phyloP scores from a whole-genome alignment of 2,329 filamentous ascomycete genomes.

The Fusarium penzigii region DNA sequence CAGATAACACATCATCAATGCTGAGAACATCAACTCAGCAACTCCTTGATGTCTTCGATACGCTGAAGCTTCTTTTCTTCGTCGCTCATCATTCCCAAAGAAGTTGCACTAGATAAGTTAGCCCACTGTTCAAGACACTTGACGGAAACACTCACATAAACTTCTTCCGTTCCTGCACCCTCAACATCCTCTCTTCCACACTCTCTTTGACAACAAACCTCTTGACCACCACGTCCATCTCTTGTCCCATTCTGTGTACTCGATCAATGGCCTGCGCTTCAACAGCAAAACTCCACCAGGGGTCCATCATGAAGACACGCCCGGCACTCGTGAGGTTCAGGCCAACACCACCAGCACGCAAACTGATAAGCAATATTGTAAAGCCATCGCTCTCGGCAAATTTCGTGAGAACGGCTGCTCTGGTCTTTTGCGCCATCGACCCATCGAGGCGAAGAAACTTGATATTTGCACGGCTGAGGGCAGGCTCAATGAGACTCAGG shows the following conservation, averaged over 20 bases:
- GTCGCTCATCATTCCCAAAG: slow-evolving; percentile 90
- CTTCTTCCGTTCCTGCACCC: slow-evolving; percentile 93
- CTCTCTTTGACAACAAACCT: slow-evolving; percentile 88
- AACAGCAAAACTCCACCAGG: slow-evolving; percentile 98
- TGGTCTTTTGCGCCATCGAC: slow-evolving; percentile 81
- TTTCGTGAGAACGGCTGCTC: slow-evolving; percentile 73
- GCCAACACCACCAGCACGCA: slow-evolving; percentile 90
- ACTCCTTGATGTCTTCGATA: slow-evolving; percentile 91
- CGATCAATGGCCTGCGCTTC: slow-evolving; percentile 98
- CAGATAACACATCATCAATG: neutral
- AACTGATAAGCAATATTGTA: slow-evolving; percentile 76
- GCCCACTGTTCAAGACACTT: slow-evolving; percentile 7
- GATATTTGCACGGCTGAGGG: slow-evolving; percentile 71
- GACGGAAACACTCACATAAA: slow-evolving; percentile 69
- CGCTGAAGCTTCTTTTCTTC: slow-evolving; percentile 88
- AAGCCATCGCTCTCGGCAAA: slow-evolving; percentile 66
- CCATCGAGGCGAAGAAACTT: slow-evolving; percentile 87
- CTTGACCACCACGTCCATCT: slow-evolving; percentile 79
- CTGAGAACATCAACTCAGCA: slow-evolving; percentile 61
- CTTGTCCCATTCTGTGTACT: slow-evolving; percentile 95
- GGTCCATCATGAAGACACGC: slow-evolving; percentile 98
- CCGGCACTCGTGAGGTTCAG: slow-evolving; percentile 89
- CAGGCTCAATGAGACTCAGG: slow-evolving; percentile 84
- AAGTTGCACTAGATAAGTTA: slow-evolving; percentile 69
- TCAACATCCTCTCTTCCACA: slow-evolving; percentile 93